These are phyloP conservation scores for Quercus rubra DNA, from an alignment of 306 rosid species.

Conservation along the genomic window DNA sequence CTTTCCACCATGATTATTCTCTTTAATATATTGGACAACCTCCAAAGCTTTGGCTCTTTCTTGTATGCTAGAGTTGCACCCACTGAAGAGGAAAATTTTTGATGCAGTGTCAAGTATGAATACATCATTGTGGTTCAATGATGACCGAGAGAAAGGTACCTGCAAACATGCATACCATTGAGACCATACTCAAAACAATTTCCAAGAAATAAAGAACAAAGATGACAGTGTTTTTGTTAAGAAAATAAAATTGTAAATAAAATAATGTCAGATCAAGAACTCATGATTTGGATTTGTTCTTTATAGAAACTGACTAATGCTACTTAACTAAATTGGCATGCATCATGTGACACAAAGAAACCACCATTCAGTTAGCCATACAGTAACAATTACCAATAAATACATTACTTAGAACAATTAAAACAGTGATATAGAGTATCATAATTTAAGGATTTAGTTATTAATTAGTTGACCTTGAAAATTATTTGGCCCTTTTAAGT, in stretches of 20 bases:
- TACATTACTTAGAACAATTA: background rate
- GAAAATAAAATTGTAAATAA: constrained; percentile 5
- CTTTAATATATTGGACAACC: constrained; percentile 87
- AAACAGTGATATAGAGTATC: background rate
- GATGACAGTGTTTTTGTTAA: background rate
- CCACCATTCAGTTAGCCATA: background rate
- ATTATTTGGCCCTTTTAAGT: background rate
- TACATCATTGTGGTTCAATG: constrained; percentile 82
- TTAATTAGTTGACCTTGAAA: background rate
- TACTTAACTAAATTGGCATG: background rate
- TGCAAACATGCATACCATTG: constrained; percentile 27
- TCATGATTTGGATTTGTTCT: background rate
- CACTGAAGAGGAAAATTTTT: constrained; percentile 86
- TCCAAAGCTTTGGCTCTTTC: constrained; percentile 96
- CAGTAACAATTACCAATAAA: background rate
- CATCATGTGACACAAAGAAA: background rate
- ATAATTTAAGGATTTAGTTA: background rate
- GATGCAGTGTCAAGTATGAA: constrained; percentile 92
- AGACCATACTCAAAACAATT: constrained; percentile 18
- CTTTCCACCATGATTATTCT: constrained; percentile 71
- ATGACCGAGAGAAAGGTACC: constrained; percentile 89
- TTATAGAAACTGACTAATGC: background rate
- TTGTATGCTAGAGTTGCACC: constrained; percentile 88
- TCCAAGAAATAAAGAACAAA: background rate
- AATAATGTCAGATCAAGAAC: background rate